These are phyloP conservation scores for Litsea cubeba DNA, from an alignment of 164 flowering plant species.

Conservation along the genomic window DNA sequence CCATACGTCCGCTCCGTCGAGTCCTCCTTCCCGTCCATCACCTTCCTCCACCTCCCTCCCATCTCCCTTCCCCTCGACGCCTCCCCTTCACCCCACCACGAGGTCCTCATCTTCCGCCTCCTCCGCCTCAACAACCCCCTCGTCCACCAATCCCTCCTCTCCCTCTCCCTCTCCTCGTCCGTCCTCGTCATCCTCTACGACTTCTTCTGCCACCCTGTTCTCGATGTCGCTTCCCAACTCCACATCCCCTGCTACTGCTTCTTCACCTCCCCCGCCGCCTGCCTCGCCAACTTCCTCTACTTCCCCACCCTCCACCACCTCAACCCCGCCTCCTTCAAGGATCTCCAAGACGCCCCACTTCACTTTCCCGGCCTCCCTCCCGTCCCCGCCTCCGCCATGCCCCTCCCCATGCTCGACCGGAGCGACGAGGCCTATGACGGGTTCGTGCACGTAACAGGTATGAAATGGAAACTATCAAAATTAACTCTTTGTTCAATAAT, in stretches of 20 bases:
- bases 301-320: slow-evolving; percentile 9
- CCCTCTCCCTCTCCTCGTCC: slow-evolving; percentile 16
- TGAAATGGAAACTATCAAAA: not conserved
- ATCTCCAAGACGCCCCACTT: not conserved
- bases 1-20: slow-evolving; percentile 26
- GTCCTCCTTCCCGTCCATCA: slow-evolving; percentile 14
- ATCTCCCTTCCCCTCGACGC: not conserved
- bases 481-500: too few relatives aligned
- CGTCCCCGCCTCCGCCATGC: slow-evolving; percentile 15
- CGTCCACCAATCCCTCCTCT: slow-evolving; percentile 18
- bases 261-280: slow-evolving; percentile 16
- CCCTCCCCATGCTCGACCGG: slow-evolving; percentile 13
- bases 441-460: not conserved
- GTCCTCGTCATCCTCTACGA: slow-evolving; percentile 30
- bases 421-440: slow-evolving; percentile 6
- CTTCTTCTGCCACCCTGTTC: slow-evolving; percentile 25
- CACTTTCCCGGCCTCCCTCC: slow-evolving; percentile 24
- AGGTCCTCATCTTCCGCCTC: slow-evolving; percentile 12
- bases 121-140: slow-evolving; percentile 26
- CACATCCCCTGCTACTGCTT: slow-evolving; percentile 25
- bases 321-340: slow-evolving; percentile 6
- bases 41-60: slow-evolving; percentile 30
- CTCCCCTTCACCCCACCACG: slow-evolving; percentile 14
- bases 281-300: slow-evolving; percentile 13
- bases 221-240: slow-evolving; percentile 16